Base-by-base conservation (phyloP, 495 filamentous ascomycete species). In the Chaetomium tenue region DNA sequence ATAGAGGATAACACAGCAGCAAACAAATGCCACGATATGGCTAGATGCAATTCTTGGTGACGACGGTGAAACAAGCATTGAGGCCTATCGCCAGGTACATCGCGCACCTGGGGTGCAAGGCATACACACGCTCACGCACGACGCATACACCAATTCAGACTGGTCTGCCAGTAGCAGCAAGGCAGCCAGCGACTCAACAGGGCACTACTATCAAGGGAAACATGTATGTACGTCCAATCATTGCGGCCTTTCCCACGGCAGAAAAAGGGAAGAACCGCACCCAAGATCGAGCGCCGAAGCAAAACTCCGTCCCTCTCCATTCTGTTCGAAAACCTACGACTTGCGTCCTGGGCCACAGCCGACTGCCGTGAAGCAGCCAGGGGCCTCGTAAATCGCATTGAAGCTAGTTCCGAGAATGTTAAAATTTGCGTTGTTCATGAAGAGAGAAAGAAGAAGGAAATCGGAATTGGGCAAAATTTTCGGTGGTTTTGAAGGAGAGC, bases 351-450 rank as follows among this genome's bases (percentile, higher is more conserved):
- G 78, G 76, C 67, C 65, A 39, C 33, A 30, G 30, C 53, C 42
- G 40, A 53, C 63, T 50, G 61, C 25, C 46, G 44, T 18, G 63
- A 66, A 20, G 25, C 63, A 68, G 58, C 58, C 46, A 62, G 62
- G 71, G 67, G 63, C 80, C 80, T 82, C 78, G 71, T 73, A 60
- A 76, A 72, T 70, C 75, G 77, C 65, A 22, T 63, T 63, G 76
- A 72, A 75, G 63, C 53, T 40, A 75, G 68, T 78, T 79, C 74
- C 77, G 76, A 78, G 79, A 81, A 82, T 77, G 80, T 82, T 68
- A 65, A 66, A 68, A 66, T 78, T 78, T 81, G 81, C 81, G 80
- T 83, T 83, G 81, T 83, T 81, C 75, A 76, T 71, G 69, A 74
- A 70, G 78, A 75, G 68, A 74, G 69, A 74, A 70, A 62, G 65